Evolutionary conservation across 768 basidiomycete genomes (phyloP).

Genomic region (Boletus rufocinnamomeus): DNA sequence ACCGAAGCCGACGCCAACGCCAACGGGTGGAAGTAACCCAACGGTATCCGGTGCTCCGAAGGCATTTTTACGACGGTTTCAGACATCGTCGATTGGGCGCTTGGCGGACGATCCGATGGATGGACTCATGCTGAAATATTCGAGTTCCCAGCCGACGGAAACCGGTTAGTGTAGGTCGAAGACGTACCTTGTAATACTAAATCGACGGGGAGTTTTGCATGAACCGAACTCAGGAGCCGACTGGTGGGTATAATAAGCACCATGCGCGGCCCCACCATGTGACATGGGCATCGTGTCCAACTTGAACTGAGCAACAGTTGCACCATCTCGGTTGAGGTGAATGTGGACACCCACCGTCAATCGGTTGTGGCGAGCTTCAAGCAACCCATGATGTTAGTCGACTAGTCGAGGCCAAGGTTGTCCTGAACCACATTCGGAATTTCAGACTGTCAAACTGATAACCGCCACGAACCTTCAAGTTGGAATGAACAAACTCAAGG

Average conservation of each 20-base stretch:
- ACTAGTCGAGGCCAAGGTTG: neutral
- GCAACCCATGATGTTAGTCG: neutral
- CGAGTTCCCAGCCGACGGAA: neutral
- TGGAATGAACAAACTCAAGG: slow-evolving; percentile 12
- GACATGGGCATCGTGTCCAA: too few species aligned
- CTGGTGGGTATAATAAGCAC: neutral
- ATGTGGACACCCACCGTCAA: neutral
- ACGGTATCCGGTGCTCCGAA: neutral
- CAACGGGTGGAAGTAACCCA: neutral
- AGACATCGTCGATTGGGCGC: neutral
- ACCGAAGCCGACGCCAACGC: neutral
- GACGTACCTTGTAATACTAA: neutral
- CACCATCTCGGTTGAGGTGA: neutral
- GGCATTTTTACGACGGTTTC: neutral
- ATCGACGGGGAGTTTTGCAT: neutral
- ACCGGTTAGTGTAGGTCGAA: neutral
- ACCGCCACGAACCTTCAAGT: neutral
- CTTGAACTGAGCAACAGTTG: neutral
- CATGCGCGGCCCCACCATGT: too few species aligned
- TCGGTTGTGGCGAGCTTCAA: neutral
- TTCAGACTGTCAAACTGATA: neutral
- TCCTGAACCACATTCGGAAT: neutral
- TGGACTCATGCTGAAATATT: neutral
- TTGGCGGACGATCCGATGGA: neutral
- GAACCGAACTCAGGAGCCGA: neutral